Evolutionary conservation across 2,329 filamentous ascomycete genomes (phyloP).

Genomic region (Talaromyces amestolkiae): DNA sequence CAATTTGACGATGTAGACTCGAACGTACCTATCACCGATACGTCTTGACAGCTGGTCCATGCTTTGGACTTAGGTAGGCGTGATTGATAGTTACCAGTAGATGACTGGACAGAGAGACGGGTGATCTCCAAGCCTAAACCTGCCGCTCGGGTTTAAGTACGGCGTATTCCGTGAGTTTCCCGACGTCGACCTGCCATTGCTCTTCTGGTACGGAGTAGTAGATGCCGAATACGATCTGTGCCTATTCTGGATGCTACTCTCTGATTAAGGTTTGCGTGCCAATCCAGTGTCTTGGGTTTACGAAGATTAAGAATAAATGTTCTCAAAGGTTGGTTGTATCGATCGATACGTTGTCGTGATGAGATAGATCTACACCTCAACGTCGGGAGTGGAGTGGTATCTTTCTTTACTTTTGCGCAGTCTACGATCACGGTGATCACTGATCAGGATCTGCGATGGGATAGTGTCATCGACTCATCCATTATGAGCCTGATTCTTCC

Average conservation of each 20-base stretch:
- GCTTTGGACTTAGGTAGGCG: not conserved
- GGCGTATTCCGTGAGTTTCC: not conserved
- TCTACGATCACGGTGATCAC: not conserved
- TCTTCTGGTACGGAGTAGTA: not conserved
- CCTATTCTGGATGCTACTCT: constrained; percentile 17
- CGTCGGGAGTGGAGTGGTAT: not conserved
- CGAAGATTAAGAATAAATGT: not conserved
- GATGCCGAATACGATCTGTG: not conserved
- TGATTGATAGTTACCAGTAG: not conserved
- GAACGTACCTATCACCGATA: not conserved
- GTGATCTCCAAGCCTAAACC: constrained; percentile 17
- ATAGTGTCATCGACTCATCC: not conserved
- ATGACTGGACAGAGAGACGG: constrained; percentile 10
- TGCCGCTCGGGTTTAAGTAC: constrained; percentile 5
- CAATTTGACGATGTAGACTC: not conserved
- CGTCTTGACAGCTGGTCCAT: constrained; percentile 12
- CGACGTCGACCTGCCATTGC: not conserved
- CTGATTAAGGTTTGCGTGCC: not conserved
- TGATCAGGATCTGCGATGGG: not conserved
- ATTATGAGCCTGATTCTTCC: not conserved
- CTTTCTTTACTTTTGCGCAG: not conserved
- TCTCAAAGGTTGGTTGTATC: not conserved
- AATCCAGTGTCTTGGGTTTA: not conserved
- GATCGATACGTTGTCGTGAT: not conserved
- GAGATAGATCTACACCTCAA: constrained; percentile 6